These are phyloP conservation scores for Fomitopsis schrenkii DNA, from an alignment of 1,284 basidiomycete genomes.

Conservation along the genomic window DNA sequence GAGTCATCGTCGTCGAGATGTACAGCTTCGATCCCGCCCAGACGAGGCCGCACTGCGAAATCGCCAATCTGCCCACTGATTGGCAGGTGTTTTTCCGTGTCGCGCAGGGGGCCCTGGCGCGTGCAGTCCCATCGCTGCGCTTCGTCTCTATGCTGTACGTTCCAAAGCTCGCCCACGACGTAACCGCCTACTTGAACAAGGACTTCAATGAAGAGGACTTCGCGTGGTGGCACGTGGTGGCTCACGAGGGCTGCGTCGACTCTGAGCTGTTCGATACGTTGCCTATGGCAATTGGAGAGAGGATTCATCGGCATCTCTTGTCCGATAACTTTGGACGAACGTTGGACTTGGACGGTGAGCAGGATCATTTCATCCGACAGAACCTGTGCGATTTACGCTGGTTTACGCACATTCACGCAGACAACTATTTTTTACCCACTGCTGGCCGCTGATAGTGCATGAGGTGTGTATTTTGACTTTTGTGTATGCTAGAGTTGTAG, in stretches of 20 bases:
- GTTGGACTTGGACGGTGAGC: neutral
- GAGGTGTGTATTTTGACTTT: too few relatives aligned
- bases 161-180: neutral
- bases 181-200: neutral
- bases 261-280: neutral
- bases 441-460: too few relatives aligned
- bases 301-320: neutral
- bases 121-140: neutral
- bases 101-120: neutral
- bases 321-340: neutral
- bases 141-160: neutral
- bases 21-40: neutral
- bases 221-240: neutral
- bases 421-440: too few relatives aligned
- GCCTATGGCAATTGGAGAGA: neutral
- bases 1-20: neutral
- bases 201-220: neutral
- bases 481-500: too few relatives aligned
- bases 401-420: too few relatives aligned
- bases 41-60: neutral
- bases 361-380: too few relatives aligned
- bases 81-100: neutral
- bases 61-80: neutral
- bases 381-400: too few relatives aligned
- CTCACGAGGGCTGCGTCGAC: neutral